These are phyloP conservation scores for Anisodus tanguticus DNA, from an alignment of 257 asterid genomes.

Conservation along the genomic window DNA sequence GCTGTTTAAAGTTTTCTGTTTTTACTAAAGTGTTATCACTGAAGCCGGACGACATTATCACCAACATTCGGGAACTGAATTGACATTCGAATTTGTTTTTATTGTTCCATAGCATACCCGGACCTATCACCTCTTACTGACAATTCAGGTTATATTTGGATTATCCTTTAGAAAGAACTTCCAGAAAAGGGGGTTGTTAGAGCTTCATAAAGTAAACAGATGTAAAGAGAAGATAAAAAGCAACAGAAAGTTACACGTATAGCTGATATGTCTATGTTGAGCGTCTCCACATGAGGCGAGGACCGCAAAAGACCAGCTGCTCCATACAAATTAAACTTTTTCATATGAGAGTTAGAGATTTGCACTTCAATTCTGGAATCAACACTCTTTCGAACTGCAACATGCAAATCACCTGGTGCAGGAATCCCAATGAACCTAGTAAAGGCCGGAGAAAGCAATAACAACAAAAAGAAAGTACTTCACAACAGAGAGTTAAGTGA, in stretches of 20 bases:
- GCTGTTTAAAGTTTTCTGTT: too few relatives aligned
- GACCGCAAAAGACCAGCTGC: neutral
- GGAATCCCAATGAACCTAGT: neutral
- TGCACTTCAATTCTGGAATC: neutral
- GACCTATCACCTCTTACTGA: neutral
- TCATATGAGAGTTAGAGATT: neutral
- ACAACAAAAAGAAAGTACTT: neutral
- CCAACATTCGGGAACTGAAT: too few relatives aligned
- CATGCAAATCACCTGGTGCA: neutral
- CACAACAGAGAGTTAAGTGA: neutral
- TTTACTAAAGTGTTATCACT: too few relatives aligned
- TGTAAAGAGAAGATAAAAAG: neutral
- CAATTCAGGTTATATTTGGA: neutral
- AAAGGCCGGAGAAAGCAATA: neutral
- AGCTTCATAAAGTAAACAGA: neutral
- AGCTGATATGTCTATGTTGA: neutral
- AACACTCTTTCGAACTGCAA: neutral
- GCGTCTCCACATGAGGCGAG: neutral
- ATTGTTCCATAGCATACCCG: too few relatives aligned
- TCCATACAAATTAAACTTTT: conserved; percentile 5
- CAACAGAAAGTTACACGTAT: too few relatives aligned
- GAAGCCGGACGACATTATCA: too few relatives aligned
- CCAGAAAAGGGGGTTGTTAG: neutral
- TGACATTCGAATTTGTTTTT: too few relatives aligned
- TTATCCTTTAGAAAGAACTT: neutral